These are phyloP conservation scores for Agrocybe chaxingu DNA, from an alignment of 768 basidiomycete genomes.

Conservation along the genomic window DNA sequence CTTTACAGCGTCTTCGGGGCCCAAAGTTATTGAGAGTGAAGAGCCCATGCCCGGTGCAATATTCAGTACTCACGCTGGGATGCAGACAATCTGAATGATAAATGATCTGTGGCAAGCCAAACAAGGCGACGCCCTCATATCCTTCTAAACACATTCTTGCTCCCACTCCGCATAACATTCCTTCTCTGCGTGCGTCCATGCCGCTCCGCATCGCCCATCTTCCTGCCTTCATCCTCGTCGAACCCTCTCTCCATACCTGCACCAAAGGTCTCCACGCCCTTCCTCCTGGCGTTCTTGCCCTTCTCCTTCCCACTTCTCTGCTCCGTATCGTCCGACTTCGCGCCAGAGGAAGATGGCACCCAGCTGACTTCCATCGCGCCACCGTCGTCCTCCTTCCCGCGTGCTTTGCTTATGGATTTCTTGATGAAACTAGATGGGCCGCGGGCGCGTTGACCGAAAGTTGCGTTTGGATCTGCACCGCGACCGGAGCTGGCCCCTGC, in stretches of 20 bases:
- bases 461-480: conserved; percentile 45
- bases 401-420: conserved; percentile 11
- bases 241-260: conserved; percentile 86
- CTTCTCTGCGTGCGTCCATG: conserved; percentile 79
- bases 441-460: conserved; percentile 69
- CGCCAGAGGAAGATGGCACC: conserved; percentile 52
- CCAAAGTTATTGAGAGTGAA: no score
- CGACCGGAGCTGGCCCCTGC: conserved; percentile 21
- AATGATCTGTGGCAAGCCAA: no score
- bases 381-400: conserved; percentile 32
- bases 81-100: no score
- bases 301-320: conserved; percentile 24
- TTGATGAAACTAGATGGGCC: conserved; percentile 13
- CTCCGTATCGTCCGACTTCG: conserved; percentile 30
- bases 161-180: conserved; percentile 82
- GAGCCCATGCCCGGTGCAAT: no score
- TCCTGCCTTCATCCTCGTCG: conserved; percentile 38
- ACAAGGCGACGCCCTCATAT: conserved; percentile 13
- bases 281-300: conserved; percentile 33
- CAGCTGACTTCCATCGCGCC: conserved; percentile 85
- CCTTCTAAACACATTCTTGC: conserved; percentile 75
- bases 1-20: no score
- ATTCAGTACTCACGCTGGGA: no score
- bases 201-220: conserved; percentile 60
- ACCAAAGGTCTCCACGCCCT: conserved; percentile 78